A percentile compares a stretch with the other conserved stretches of the same genome.
Conservation (phyloP, 768 basidiomycete genomes). For the Gloeopeniophorella convolvens region DNA sequence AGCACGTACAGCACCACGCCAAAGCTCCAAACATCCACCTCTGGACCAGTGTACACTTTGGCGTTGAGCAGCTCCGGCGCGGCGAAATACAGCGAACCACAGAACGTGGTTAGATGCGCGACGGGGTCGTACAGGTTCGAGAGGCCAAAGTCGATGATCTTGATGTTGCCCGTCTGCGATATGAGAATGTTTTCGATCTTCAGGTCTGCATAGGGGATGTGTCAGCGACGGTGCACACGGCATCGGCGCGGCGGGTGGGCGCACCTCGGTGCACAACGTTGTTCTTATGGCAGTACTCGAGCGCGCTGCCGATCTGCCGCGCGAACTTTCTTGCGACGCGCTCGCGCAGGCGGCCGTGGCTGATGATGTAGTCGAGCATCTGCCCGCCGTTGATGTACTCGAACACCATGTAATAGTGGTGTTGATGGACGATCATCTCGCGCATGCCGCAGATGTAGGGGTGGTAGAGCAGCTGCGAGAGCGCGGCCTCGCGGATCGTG, state of each 20-base stretch:
- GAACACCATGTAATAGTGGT: conserved; percentile 99
- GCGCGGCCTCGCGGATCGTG: conserved; percentile 90
- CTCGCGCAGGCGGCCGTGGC: conserved; percentile 91
- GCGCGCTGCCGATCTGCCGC: conserved; percentile 90
- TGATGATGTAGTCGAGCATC: conserved; percentile 99
- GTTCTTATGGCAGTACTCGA: conserved; percentile 96
- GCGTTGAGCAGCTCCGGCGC: conserved; percentile 97
- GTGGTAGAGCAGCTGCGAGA: conserved; percentile 94
- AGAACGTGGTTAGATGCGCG: conserved; percentile 85
- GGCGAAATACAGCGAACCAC: conserved; percentile 96
- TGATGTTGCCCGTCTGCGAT: conserved; percentile 97
- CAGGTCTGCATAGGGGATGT: conserved; percentile 55
- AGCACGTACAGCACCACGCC: conserved; percentile 97
- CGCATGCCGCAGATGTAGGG: conserved; percentile 99
- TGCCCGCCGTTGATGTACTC: conserved; percentile 99
- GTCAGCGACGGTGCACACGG: neutral
- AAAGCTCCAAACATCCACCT: conserved; percentile 99
- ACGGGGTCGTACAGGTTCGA: conserved; percentile 90
- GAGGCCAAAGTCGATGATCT: conserved; percentile 98
- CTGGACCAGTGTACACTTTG: conserved; percentile 93
- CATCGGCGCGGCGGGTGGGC: conserved; percentile 19
- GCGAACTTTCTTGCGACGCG: conserved; percentile 97
- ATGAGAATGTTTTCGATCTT: conserved; percentile 99
- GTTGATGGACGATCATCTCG: conserved; percentile 94
- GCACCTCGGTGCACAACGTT: conserved; percentile 92